Base-by-base conservation (phyloP, 768 basidiomycete genomes). In the Kwoniella mangroviensis region DNA sequence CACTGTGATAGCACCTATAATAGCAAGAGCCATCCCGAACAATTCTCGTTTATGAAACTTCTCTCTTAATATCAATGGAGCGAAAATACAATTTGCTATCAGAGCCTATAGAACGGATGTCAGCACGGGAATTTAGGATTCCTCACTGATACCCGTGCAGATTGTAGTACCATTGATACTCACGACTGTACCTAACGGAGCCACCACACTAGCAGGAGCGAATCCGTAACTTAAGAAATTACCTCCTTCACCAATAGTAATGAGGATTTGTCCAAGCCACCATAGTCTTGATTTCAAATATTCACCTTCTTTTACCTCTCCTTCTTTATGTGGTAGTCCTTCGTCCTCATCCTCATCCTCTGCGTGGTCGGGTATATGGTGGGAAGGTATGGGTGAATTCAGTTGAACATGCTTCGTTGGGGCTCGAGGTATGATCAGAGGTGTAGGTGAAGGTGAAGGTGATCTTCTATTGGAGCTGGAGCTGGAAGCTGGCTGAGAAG, bases 1-100 rank as follows among this genome's bases (percentile, higher is more conserved):
- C n/a, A 99, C 93, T 0, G 94, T 96, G 10, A 92, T 88, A 1
- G 94, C 94, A 19, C 96, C 96, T 13, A 95, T 82, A 45, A 97
- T 86, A 43, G 94, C 92, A 65, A 98, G 87, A 0, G 86, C 64
- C 54, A 97, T 80, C 0, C 83, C 79, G 66, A 72, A 24, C 17
- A 79, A 49, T 73, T 83, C 81, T 79, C 90, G 90, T 84, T 87
- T 90, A 43, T 90, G 89, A 80, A 99, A 95, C 5, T 87, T 87
- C 84, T 98, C 84, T 21, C 72, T 58, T 9, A 82, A 86, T 78
- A 98, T 87, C 2, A 93, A 75, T 17, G 96, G 96, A 1, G 95
- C 93, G 73, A 98, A 94, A 51, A 94, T 86, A 78, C 94, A 98
- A 81, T 98, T 98, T 15, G 96, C 93, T 69, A 96, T 89, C n/a